phyloP scores from a whole-genome alignment of 2,329 filamentous ascomycete species.

The Paramyrothecium sp. region DNA sequence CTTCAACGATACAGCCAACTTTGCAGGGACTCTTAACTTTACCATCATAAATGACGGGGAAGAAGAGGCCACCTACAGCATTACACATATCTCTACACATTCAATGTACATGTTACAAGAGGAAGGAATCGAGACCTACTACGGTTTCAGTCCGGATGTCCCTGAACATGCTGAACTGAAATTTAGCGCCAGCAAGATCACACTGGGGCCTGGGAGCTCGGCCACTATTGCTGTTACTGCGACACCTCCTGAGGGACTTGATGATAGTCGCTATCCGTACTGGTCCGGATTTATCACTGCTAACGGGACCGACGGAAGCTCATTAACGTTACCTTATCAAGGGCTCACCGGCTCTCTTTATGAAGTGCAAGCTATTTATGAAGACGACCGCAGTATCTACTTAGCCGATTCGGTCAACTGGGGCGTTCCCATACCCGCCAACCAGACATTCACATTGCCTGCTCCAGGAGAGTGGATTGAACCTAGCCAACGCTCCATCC shows the following conservation, averaged over 20 bases:
- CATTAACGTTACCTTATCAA: background rate
- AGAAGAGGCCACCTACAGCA: background rate
- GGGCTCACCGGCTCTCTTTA: background rate
- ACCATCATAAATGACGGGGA: background rate
- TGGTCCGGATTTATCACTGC: background rate
- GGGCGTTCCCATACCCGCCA: background rate
- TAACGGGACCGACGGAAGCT: background rate
- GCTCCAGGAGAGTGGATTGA: background rate
- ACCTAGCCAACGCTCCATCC: background rate
- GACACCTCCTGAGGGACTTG: constrained; percentile 20
- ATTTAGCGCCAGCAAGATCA: background rate
- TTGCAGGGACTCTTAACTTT: background rate
- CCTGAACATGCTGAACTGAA: background rate
- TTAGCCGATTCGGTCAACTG: background rate
- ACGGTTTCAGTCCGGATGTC: background rate
- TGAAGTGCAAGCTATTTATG: constrained; percentile 13
- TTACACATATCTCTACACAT: background rate
- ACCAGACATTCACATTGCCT: background rate
- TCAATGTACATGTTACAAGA: background rate
- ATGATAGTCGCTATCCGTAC: background rate
- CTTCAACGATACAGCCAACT: background rate
- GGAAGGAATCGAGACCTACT: background rate
- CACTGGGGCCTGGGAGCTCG: background rate
- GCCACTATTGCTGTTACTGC: constrained; percentile 13
- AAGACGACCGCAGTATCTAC: background rate